Evolutionary conservation across 2,329 filamentous ascomycete species (phyloP).

Genomic region (Chaetomium sp.): DNA sequence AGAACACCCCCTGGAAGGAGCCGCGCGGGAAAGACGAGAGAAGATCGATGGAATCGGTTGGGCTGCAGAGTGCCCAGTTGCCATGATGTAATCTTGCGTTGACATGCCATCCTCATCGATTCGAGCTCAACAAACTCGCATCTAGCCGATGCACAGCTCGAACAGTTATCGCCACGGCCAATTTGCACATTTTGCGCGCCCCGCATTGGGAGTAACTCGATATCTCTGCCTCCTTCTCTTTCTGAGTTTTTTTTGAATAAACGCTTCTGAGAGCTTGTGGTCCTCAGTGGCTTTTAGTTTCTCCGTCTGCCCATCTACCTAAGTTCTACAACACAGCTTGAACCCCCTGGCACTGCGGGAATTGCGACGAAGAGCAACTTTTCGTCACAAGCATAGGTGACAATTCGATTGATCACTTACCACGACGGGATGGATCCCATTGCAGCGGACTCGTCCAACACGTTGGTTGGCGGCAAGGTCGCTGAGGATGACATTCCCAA

Average conservation of each 20-base stretch:
- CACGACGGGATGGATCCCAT: conserved; percentile 22
- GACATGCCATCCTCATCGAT: conserved; percentile 1
- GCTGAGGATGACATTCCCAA: conserved; percentile 48
- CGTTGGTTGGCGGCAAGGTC: conserved; percentile 32
- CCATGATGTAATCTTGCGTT: conserved; percentile 24
- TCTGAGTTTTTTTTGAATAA: too few species aligned
- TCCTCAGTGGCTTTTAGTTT: too few species aligned
- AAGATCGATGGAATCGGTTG: background rate
- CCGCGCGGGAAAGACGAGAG: background rate
- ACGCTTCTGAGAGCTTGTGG: too few species aligned
- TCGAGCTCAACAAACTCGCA: conserved; percentile 5
- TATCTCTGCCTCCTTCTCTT: too few species aligned
- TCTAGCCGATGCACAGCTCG: background rate
- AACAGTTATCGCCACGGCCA: too few species aligned
- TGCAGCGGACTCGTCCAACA: conserved; percentile 39
- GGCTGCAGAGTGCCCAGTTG: background rate
- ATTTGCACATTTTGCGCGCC: conserved; percentile 5
- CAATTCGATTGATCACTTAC: background rate
- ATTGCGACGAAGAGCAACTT: background rate
- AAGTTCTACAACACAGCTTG: background rate
- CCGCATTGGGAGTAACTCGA: background rate
- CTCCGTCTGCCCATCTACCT: too few species aligned
- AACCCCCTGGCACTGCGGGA: background rate
- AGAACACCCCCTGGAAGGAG: background rate
- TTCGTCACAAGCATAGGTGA: background rate